Conservation (phyloP, 2,329 filamentous ascomycete species). For the Hypoxylon sp. region DNA sequence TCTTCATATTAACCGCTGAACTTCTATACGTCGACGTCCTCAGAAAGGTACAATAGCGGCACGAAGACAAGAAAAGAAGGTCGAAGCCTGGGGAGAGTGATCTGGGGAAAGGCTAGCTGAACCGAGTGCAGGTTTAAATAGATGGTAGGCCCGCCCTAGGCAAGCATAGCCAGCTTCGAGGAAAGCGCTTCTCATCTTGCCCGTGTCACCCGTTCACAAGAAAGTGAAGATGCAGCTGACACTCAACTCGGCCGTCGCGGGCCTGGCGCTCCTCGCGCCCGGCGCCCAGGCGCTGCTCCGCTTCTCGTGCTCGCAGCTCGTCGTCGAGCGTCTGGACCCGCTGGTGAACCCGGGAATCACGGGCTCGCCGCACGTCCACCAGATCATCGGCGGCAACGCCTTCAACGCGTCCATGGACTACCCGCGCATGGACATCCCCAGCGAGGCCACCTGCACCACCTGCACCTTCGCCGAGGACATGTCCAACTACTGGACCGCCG, state of each 20-base stretch:
- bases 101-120: constrained; percentile 6
- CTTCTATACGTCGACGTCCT: constrained; percentile 14
- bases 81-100: background rate
- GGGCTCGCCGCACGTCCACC: constrained; percentile 61
- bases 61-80: constrained; percentile 18
- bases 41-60: constrained; percentile 8
- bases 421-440: constrained; percentile 26
- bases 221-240: constrained; percentile 24
- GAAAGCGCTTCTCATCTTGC: background rate
- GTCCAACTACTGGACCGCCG: constrained; percentile 48
- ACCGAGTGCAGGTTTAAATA: constrained; percentile 26
- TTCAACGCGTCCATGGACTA: constrained; percentile 45
- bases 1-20: constrained; percentile 28
- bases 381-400: constrained; percentile 57
- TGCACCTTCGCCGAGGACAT: constrained; percentile 40
- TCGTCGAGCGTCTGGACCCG: constrained; percentile 48
- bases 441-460: constrained; percentile 30
- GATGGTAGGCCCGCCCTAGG: background rate
- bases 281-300: constrained; percentile 30
- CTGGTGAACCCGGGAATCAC: constrained; percentile 48
- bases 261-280: constrained; percentile 27
- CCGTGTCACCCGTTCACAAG: background rate
- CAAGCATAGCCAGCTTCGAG: background rate
- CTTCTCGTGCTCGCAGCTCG: constrained; percentile 58
- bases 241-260: constrained; percentile 12